Evolutionary conservation across 1,139 yeast genomes (phyloP).

Genomic region (Arxiozyma slooffiae): DNA sequence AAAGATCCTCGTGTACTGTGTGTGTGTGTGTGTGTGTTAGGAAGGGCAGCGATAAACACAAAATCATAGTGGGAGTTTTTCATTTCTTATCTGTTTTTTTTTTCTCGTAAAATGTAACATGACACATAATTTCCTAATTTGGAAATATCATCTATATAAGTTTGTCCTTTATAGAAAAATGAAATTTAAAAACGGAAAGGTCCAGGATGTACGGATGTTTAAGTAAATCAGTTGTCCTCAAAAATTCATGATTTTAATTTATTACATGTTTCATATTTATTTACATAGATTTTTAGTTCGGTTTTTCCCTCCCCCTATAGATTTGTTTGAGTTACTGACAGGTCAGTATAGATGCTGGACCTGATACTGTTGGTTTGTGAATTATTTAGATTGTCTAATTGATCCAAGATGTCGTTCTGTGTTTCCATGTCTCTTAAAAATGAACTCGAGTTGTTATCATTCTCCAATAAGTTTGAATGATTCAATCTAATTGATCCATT

Average conservation of each 20-base stretch:
- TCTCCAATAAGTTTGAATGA: not conserved
- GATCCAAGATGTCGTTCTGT: slow-evolving; percentile 27
- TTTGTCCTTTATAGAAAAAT: not conserved
- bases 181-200: too few relatives aligned
- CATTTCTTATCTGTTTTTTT: too few relatives aligned
- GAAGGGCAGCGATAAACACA: too few relatives aligned
- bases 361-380: slow-evolving; percentile 6
- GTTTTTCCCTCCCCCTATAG: too few relatives aligned
- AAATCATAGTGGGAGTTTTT: too few relatives aligned
- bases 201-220: not conserved
- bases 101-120: not conserved
- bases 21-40: too few relatives aligned
- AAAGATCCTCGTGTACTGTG: too few relatives aligned
- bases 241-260: too few relatives aligned
- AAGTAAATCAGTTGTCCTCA: not conserved
- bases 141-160: not conserved
- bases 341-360: not conserved
- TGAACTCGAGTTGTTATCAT: slow-evolving; percentile 5
- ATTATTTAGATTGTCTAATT: slow-evolving; percentile 17
- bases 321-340: not conserved
- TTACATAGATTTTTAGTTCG: too few relatives aligned
- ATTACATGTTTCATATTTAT: too few relatives aligned
- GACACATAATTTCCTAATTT: not conserved
- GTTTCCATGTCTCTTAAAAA: slow-evolving; percentile 27
- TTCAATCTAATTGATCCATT: slow-evolving; percentile 1